Evolutionary conservation across 2,329 filamentous ascomycete genomes (phyloP).

Genomic region (Phaeosphaeriaceae sp.): DNA sequence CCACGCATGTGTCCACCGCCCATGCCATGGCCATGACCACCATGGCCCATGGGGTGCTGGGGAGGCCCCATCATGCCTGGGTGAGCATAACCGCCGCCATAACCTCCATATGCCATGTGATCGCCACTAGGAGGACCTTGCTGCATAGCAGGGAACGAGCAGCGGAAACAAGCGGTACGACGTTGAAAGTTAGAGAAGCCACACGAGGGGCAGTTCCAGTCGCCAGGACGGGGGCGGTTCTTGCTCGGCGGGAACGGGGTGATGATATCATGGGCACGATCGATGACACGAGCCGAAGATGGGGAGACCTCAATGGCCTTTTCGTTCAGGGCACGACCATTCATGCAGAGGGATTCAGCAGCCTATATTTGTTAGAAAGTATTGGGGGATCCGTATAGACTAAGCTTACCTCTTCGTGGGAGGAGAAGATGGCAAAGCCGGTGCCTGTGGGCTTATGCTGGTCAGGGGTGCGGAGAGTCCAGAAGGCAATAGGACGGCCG

Average conservation of each 20-base stretch:
- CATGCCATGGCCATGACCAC: conserved; percentile 56
- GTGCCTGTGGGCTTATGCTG: conserved; percentile 99
- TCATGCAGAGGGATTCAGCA: conserved; percentile 98
- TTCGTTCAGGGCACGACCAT: conserved; percentile 95
- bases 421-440: conserved; percentile 97
- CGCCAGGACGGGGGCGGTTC: conserved; percentile 93
- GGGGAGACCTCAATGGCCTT: conserved; percentile 99
- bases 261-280: conserved; percentile 92
- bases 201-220: conserved; percentile 98
- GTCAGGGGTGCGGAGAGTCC: conserved; percentile 96
- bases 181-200: conserved; percentile 99
- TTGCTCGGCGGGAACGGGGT: conserved; percentile 98
- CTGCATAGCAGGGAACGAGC: conserved; percentile 95
- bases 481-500: conserved; percentile 96
- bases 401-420: conserved; percentile 85
- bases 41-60: conserved; percentile 68
- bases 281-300: conserved; percentile 93
- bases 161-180: conserved; percentile 97
- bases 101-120: conserved; percentile 67
- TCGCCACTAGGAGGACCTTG: conserved; percentile 73
- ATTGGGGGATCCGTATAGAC: background rate
- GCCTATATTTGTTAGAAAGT: conserved; percentile 63
- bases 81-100: conserved; percentile 59
- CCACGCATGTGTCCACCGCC: conserved; percentile 65
- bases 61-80: conserved; percentile 66